Base-by-base conservation (phyloP, 768 basidiomycete species). In the Galerina sulciceps region DNA sequence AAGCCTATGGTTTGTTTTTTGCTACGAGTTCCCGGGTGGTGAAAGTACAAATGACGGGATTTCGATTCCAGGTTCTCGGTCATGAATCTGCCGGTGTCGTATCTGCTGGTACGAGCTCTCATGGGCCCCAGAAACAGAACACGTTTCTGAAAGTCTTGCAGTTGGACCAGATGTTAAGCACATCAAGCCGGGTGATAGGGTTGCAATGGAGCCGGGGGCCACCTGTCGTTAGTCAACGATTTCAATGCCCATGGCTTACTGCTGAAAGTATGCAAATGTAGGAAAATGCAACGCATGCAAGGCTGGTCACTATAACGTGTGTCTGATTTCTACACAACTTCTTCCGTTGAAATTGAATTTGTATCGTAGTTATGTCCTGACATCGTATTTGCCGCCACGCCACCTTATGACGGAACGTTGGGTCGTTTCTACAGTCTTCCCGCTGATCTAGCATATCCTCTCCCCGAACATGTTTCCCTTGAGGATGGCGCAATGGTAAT, bases 401-500 rank as follows among this genome's bases (percentile, higher is more conserved):
- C 96, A 53, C 96, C 96, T 1, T 85, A 90, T 68, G 91, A 96
- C 67, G 96, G 96, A 53, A 98, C 96, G 13, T 85, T 97, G 18
- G 82, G 81, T 46, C 84, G 93, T 44, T 96, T 90, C 79, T 99
- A 96, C 75, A 85, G 82, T 53, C 79, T 96, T 55, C 93, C 95
- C 14, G 87, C 86, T 22, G 92, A 97, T 72, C 82, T 97, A 20
- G 89, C 88, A 53, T 94, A 93, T 73, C 81, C 78, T 38, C 85
- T 99, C 11, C 94, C 94, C 2, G 84, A 89, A n/a, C 80, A 86
- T 68, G 85, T 98, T 47, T 85, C 89, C 17, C 84, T 96, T 13
- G 96, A 96, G 73, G 95, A 99, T 70, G 96, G 96, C 34, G 95
- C 96, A 6, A 91, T 98, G 92, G 91, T 91, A 77, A 37, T 57